Evolutionary conservation across 169 alveolate species (phyloP).

Genomic region (Toxoplasma gondii): DNA sequence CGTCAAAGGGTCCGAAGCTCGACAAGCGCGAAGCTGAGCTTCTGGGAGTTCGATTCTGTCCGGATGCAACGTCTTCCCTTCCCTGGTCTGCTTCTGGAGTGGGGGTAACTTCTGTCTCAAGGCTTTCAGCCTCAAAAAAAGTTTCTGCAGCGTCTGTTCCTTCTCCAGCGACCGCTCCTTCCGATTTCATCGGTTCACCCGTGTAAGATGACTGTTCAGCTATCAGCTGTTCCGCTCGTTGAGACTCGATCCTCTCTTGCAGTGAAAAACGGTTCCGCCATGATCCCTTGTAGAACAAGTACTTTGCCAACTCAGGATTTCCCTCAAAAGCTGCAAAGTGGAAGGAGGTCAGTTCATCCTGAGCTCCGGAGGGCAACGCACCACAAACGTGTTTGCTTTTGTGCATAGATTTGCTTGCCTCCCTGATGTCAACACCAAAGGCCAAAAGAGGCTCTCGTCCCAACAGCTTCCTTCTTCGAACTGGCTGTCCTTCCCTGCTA

Average conservation of each 20-base stretch:
- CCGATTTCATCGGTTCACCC: neutral
- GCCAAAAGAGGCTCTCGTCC: no score
- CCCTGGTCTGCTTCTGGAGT: neutral
- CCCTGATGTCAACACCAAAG: neutral
- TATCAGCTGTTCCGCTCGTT: neutral
- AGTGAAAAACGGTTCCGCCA: slow-evolving; percentile 58
- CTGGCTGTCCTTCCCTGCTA: no score
- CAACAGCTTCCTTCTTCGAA: no score
- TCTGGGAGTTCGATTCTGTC: neutral
- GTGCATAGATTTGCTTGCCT: neutral
- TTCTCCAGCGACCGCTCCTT: neutral
- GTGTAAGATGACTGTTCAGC: neutral
- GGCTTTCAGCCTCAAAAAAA: neutral
- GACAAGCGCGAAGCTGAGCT: neutral
- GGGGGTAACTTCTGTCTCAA: neutral
- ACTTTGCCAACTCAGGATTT: slow-evolving; percentile 55
- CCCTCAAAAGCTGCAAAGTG: slow-evolving; percentile 70
- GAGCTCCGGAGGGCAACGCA: neutral
- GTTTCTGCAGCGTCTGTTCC: neutral
- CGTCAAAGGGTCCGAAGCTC: neutral
- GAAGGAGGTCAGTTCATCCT: slow-evolving; percentile 62
- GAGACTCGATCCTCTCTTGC: slow-evolving; percentile 44
- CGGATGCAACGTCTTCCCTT: neutral
- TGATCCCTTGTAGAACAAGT: slow-evolving; percentile 61
- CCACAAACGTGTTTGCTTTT: neutral